Base-by-base conservation (phyloP, 2,329 filamentous ascomycete species). In the Penicillium hesseltinei region DNA sequence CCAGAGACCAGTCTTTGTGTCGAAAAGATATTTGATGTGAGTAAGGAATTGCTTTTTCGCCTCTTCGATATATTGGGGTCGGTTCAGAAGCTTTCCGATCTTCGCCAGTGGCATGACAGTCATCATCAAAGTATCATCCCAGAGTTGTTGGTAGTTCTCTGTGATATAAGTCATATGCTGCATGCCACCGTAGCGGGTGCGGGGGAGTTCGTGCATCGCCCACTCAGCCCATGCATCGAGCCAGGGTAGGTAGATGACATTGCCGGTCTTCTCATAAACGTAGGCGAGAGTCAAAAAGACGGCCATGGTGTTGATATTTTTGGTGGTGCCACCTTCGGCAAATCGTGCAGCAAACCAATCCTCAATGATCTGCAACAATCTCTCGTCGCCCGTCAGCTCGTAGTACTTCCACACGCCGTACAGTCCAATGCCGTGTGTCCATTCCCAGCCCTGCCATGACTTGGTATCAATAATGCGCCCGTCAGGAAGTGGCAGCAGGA, bases 61-160 rank as follows among this genome's bases (percentile, higher is more conserved):
- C 74, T 93, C 90, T 42, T 85, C 87, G 27, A 92, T 79, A 69
- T 93, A 93, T 63, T 88, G 82, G 0, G 88, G 87, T 1, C 89
- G 79, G 59, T 83, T 79, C 3, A 93, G 81, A 4, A 91, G 78
- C 55, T 86, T 81, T 0, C 90, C 90, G 59, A 92, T 92, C 77
- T 92, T 92, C 19, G 89, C 89, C 19, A 92, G 79, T 1, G 90
- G 90, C 74, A 92, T 77, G 6, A 91, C 89, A 0, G 88, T 92
- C 90, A 93, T 93, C 89, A 93, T 92, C 44, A 93, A 80, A 6
- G 90, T 93, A 71, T 93, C 90, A 64, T 92, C 90, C 90, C 90
- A 93, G 23, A 92, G 80, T 76, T 92, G 88, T 71, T 90, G 82
- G 60, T 86, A 80, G 73, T 93, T 91, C 62, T 83, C 81, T 2